phyloP scores from a whole-genome alignment of 2,329 filamentous ascomycete species.

The Sodiomyces alkalinus region DNA sequence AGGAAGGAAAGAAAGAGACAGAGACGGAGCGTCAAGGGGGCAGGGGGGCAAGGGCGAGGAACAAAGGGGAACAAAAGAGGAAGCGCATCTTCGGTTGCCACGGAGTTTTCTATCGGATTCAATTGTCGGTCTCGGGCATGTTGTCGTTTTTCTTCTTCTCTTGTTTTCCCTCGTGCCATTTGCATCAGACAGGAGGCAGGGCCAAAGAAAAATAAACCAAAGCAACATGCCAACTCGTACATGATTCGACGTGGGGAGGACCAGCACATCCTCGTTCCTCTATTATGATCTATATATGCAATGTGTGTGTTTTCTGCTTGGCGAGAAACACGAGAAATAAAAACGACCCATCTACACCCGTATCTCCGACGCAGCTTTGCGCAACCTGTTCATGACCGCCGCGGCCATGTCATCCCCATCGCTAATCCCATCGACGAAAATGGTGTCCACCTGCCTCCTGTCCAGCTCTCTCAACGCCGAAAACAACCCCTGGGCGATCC shows the following conservation, averaged over 20 bases:
- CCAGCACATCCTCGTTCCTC: no score
- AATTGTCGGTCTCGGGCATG: conserved; percentile 6
- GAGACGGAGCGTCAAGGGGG: not conserved
- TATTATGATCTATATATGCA: conserved; percentile 8
- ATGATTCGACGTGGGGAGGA: no score
- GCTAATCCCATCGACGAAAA: conserved; percentile 80
- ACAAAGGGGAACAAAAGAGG: not conserved
- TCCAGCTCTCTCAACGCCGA: conserved; percentile 78
- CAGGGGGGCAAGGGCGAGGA: no score
- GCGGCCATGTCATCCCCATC: conserved; percentile 71
- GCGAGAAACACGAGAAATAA: no score
- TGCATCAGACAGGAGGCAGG: not conserved
- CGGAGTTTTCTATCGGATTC: conserved; percentile 9
- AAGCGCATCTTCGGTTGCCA: not conserved
- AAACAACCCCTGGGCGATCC: conserved; percentile 78
- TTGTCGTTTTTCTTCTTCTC: not conserved
- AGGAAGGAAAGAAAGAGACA: conserved; percentile 10
- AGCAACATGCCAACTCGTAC: conserved; percentile 8
- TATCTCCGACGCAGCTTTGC: conserved; percentile 57
- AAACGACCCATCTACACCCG: no score
- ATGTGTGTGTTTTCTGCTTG: conserved; percentile 5
- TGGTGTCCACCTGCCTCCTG: conserved; percentile 59
- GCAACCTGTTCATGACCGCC: conserved; percentile 70
- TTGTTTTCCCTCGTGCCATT: conserved; percentile 2
- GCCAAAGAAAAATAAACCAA: no score